Evolutionary conservation across 1,284 basidiomycete genomes (phyloP), one percentile per base, ranked within the genome.

Genomic region (Ceratobasidium sp.): DNA sequence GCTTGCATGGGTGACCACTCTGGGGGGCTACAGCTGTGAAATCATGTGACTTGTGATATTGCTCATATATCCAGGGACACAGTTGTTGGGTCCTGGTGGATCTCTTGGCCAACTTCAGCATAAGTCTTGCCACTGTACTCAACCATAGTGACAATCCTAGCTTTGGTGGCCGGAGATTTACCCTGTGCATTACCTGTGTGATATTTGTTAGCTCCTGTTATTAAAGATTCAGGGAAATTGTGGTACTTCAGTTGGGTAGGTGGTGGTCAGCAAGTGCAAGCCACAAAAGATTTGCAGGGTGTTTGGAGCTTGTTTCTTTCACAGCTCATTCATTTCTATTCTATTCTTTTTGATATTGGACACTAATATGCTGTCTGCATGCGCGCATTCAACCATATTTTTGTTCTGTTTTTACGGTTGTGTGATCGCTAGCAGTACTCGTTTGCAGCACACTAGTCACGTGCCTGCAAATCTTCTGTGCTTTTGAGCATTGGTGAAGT

Each of bases 71-170:
- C 9, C n/a, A n/a, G 33, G 38, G 58, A 1, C 9, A 59, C 36
- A 3, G 58, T 59, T 23, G 8, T 33, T 18, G 58, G 58, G 58
- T 59, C 58, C 36, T n/a, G 1, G 36, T 23, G 8, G 3, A 59
- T 33, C 58, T 36, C 30, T 4, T 6, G 8, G 18, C 16, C 58
- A 59, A 59, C 21, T 4, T 36, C 58, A 2, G 14, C 9, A 38
- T 3, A 38, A 18, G 1, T 23, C 36, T n/a, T 23, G 14, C 18
- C 58, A 40, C n/a, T n/a, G 8, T 18, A 48, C 12, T 59, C 58
- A n/a, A 12, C 58, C 28, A 59, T 33, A 16, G 58, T 59, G 36
- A 59, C 58, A 59, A 59, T 59, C 58, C 36, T 12, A 12, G 58
- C 58, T 59, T 59, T 59, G 16, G 58, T 36, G 11, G 58, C 58